Percentiles rank a stretch among this genome's conserved stretches.
These are phyloP conservation scores for Mycena epipterygia DNA, from an alignment of 768 basidiomycete genomes.

Conservation along the genomic window DNA sequence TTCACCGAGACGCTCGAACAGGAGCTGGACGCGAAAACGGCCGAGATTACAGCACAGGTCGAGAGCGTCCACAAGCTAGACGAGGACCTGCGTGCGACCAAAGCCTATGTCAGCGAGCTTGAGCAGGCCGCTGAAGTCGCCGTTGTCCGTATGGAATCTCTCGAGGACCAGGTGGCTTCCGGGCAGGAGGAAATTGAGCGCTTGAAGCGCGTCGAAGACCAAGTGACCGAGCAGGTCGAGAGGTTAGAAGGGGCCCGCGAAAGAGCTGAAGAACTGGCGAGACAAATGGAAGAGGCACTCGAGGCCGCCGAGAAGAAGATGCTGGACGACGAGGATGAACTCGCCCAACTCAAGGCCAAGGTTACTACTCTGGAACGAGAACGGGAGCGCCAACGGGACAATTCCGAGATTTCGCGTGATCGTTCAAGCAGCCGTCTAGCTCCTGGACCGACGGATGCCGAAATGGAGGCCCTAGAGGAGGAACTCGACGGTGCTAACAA, in stretches of 20 bases:
- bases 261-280: constrained; percentile 66
- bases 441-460: constrained; percentile 61
- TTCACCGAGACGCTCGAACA: constrained; percentile 58
- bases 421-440: constrained; percentile 43
- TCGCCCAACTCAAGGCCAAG: constrained; percentile 65
- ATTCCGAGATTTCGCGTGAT: constrained; percentile 44
- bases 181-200: constrained; percentile 61
- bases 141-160: constrained; percentile 64
- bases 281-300: constrained; percentile 83
- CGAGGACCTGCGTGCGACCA: constrained; percentile 62
- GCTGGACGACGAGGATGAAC: constrained; percentile 67
- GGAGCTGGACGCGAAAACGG: constrained; percentile 53
- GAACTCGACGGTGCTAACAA: constrained; percentile 84
- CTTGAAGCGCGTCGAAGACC: constrained; percentile 60
- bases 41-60: constrained; percentile 53
- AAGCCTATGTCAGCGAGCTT: constrained; percentile 68
- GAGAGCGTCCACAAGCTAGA: constrained; percentile 55
- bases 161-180: constrained; percentile 68
- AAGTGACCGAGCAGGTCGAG: constrained; percentile 63
- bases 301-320: constrained; percentile 83
- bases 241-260: constrained; percentile 66
- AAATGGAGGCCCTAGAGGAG: constrained; percentile 75
- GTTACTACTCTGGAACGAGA: constrained; percentile 72
- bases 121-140: constrained; percentile 70
- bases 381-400: constrained; percentile 55